Conservation (phyloP, 768 basidiomycete species). For the Termitomyces sp. region DNA sequence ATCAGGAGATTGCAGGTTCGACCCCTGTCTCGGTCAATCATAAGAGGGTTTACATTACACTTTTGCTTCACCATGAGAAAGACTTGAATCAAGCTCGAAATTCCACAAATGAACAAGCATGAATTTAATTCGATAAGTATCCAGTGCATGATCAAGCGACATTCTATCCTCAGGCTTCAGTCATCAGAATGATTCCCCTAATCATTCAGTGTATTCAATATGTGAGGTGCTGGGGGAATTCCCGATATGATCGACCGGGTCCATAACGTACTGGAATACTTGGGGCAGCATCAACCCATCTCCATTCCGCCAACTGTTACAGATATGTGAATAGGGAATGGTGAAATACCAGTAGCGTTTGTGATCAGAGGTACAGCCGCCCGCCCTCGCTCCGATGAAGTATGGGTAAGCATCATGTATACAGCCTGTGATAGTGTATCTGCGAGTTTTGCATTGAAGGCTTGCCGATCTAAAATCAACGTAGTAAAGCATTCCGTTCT, state of each 20-base stretch:
- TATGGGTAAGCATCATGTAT: slow-evolving; percentile 69
- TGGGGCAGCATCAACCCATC: slow-evolving; percentile 28
- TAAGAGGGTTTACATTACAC: too few relatives aligned
- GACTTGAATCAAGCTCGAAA: too few relatives aligned
- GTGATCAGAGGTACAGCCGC: slow-evolving; percentile 76
- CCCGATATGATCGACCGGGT: not conserved
- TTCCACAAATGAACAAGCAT: too few relatives aligned
- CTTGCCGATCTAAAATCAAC: slow-evolving; percentile 33
- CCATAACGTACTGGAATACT: not conserved
- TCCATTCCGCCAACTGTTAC: slow-evolving; percentile 70
- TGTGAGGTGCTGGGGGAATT: not conserved
- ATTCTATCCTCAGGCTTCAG: not conserved
- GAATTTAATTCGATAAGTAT: not conserved
- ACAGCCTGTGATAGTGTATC: slow-evolving; percentile 63
- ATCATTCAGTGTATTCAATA: too few relatives aligned
- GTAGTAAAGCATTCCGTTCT: not conserved
- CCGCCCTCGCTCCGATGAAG: slow-evolving; percentile 75
- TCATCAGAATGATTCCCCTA: too few relatives aligned
- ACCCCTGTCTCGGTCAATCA: slow-evolving; percentile 53
- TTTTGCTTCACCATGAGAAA: not conserved
- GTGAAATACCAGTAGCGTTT: slow-evolving; percentile 72
- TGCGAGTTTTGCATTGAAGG: slow-evolving; percentile 57
- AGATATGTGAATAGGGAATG: slow-evolving; percentile 70
- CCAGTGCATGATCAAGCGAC: not conserved
- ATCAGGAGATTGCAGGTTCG: slow-evolving; percentile 84